These are phyloP conservation scores for Candida broadrunensis DNA, from an alignment of 805 yeast genomes.

Conservation along the genomic window DNA sequence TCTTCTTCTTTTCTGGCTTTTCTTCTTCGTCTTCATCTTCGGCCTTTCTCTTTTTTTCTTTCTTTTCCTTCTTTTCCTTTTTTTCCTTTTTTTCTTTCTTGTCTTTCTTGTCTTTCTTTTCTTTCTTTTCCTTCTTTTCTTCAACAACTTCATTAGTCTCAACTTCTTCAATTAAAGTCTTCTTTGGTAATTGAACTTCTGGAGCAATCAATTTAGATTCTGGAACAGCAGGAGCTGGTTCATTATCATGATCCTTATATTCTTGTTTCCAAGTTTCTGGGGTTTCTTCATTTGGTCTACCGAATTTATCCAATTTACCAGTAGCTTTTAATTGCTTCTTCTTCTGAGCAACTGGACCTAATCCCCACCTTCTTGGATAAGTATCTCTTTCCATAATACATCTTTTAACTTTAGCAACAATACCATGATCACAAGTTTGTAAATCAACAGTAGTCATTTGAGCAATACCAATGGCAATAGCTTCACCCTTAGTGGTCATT, in stretches of 20 bases:
- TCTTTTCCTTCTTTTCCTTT: slow-evolving; percentile 61
- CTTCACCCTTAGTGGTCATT: slow-evolving; percentile 99
- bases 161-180: slow-evolving; percentile 47
- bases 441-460: slow-evolving; percentile 98
- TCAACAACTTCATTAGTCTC: slow-evolving; percentile 19
- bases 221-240: slow-evolving; percentile 57
- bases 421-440: slow-evolving; percentile 96
- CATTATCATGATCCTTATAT: slow-evolving; percentile 68
- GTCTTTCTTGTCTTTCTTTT: slow-evolving; percentile 45
- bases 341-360: slow-evolving; percentile 98
- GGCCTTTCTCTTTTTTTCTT: slow-evolving; percentile 40
- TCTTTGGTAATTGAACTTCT: slow-evolving; percentile 45
- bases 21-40: slow-evolving; percentile 44
- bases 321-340: slow-evolving; percentile 97
- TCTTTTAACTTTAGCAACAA: slow-evolving; percentile 97
- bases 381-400: slow-evolving; percentile 99
- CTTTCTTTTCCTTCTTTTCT: slow-evolving; percentile 25
- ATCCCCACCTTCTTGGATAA: slow-evolving; percentile 99
- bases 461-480: slow-evolving; percentile 96
- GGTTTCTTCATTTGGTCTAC: slow-evolving; percentile 89
- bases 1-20: slow-evolving; percentile 51
- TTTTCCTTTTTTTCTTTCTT: slow-evolving; percentile 51
- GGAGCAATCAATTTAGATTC: slow-evolving; percentile 49
- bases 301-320: slow-evolving; percentile 95
- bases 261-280: slow-evolving; percentile 89